A percentile compares a stretch with the other conserved stretches of the same genome.
Evolutionary conservation across 1,284 basidiomycete genomes (phyloP).

Genomic region (Cryptococcus floricola): DNA sequence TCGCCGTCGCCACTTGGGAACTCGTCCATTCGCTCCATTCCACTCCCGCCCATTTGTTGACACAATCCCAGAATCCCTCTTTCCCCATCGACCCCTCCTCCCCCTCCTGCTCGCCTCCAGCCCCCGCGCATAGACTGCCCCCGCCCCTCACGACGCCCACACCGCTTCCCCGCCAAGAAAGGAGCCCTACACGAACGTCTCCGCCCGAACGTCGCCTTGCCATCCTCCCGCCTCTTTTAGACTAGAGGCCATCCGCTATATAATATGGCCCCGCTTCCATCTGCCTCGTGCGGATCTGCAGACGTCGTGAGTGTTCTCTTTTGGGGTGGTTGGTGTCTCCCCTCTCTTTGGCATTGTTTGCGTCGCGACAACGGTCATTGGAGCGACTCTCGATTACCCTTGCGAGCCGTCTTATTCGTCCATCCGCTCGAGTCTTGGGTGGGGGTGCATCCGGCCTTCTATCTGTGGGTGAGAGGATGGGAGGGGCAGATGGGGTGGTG

Average conservation of each 20-base stretch:
- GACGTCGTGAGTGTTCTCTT: background rate
- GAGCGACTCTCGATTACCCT: background rate
- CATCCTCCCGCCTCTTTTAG: background rate
- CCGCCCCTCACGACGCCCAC: background rate
- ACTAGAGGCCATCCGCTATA: background rate
- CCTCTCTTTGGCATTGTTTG: background rate
- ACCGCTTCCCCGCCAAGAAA: background rate
- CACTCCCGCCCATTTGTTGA: no score
- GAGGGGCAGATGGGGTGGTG: no score
- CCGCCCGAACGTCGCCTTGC: no score
- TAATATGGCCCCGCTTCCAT: background rate
- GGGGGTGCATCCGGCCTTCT: no score
- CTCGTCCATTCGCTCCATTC: no score
- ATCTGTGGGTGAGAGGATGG: no score
- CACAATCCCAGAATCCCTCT: no score
- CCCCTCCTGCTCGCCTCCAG: background rate
- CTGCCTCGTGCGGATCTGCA: background rate
- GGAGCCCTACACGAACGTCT: background rate
- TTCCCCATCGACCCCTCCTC: no score
- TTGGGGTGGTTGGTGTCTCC: no score
- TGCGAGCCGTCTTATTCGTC: no score
- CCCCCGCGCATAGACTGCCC: background rate
- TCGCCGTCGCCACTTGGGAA: background rate
- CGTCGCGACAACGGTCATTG: background rate
- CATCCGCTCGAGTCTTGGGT: no score